Percentiles rank a stretch among this genome's conserved stretches.
Evolutionary conservation across 495 filamentous ascomycete species (phyloP).

Genomic region (Alectoria sarmentosa): DNA sequence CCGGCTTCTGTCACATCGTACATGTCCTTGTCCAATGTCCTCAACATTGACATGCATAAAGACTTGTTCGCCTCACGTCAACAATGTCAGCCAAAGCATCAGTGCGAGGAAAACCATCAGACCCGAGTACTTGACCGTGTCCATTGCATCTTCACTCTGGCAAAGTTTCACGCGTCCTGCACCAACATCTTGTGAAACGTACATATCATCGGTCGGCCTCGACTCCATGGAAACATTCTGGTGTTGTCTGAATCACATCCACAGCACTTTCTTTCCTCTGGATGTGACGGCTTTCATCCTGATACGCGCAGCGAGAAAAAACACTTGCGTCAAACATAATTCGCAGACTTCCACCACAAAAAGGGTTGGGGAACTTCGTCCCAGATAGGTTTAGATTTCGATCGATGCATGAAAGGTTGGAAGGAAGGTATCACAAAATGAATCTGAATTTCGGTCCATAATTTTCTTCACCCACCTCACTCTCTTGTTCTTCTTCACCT

Average conservation of each 20-base stretch:
- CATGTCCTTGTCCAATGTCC: background rate
- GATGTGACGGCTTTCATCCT: background rate
- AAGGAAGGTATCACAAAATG: background rate
- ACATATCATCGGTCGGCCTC: background rate
- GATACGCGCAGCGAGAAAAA: background rate
- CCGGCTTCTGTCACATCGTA: background rate
- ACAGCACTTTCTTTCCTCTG: background rate
- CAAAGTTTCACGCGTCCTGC: background rate
- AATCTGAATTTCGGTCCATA: constrained; percentile 42
- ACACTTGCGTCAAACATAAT: background rate
- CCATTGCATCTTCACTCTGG: background rate
- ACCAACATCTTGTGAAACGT: background rate
- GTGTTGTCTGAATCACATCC: background rate
- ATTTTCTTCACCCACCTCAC: constrained; percentile 39
- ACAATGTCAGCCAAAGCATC: background rate
- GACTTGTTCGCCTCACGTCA: background rate
- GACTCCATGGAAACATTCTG: background rate
- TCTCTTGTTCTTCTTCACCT: constrained; percentile 25
- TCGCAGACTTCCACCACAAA: background rate
- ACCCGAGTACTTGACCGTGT: background rate
- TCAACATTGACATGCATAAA: background rate
- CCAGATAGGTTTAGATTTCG: background rate
- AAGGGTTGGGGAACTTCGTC: background rate
- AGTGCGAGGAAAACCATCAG: background rate
- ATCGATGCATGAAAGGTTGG: background rate